Percentiles rank a stretch among this genome's conserved stretches.
Evolutionary conservation across 371 early-diverging fungal species (phyloP).

Genomic region (Mucor velutinosus): DNA sequence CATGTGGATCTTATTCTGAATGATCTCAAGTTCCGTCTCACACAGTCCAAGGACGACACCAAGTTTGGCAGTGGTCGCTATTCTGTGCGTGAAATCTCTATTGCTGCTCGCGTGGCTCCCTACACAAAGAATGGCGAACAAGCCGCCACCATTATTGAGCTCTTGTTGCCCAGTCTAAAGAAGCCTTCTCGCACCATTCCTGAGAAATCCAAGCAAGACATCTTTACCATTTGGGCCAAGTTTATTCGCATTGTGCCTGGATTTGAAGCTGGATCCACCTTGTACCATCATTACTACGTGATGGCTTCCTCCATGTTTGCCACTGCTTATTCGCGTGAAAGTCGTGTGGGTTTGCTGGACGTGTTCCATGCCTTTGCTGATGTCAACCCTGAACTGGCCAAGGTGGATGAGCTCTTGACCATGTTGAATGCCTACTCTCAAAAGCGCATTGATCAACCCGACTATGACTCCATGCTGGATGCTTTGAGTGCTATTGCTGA

Average conservation of each 20-base stretch:
- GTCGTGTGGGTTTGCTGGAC: conserved; percentile 59
- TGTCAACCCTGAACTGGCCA: conserved; percentile 56
- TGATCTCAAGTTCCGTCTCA: conserved; percentile 63
- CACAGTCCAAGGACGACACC: conserved; percentile 50
- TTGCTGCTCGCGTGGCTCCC: conserved; percentile 77
- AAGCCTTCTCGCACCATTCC: conserved; percentile 71
- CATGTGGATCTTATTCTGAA: conserved; percentile 66
- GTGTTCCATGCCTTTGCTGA: conserved; percentile 68
- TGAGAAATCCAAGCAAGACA: conserved; percentile 82
- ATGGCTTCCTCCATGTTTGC: conserved; percentile 65
- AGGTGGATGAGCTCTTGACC: conserved; percentile 59
- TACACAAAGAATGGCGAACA: conserved; percentile 72
- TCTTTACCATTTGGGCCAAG: conserved; percentile 77
- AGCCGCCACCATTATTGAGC: conserved; percentile 68
- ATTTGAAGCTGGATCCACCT: conserved; percentile 39
- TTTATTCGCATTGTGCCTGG: conserved; percentile 64
- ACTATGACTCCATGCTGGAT: conserved; percentile 81
- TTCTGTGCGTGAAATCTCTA: conserved; percentile 75
- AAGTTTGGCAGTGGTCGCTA: conserved; percentile 59
- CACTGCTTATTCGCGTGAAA: conserved; percentile 55
- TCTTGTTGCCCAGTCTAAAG: conserved; percentile 84
- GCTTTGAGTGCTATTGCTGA: conserved; percentile 77
- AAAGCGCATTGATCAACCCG: conserved; percentile 83
- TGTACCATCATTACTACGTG: conserved; percentile 61
- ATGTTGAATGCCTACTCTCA: conserved; percentile 81